Evolutionary conservation across 192 early-diverging fungal genomes (phyloP), one percentile per base, ranked within the genome.

Genomic region (Nowakowskiella sp.): DNA sequence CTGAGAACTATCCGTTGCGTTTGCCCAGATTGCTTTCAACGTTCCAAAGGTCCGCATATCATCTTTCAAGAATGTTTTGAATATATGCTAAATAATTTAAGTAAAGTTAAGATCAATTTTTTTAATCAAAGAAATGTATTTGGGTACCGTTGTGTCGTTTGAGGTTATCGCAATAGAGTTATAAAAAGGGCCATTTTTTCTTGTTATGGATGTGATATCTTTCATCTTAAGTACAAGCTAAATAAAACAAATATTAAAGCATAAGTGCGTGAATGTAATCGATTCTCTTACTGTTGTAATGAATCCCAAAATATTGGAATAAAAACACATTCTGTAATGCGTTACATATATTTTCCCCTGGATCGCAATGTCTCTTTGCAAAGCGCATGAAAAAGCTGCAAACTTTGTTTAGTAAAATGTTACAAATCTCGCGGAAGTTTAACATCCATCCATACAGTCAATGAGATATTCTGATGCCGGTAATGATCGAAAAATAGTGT

Each of bases 281-380:
- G n/a, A 42, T 32, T 13, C 8, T 25, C 22, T 56, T 70, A 84
- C 71, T 23, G 73, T 70, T 34, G 66, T 78, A n/a, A 84, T 60
- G 49, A 80, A 77, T 0, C 76, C 73, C 59, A 84, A 70, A 27
- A 83, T 68, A 31, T 59, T 74, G 26, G 76, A 83, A 52, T 83
- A 73, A 44, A 84, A 84, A 52, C 81, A 84, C 5, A 84, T 33
- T 16, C 66, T 67, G 28, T 71, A 64, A 53, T 84, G 83, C 0
- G 81, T 83, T 5, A 84, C 23, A 49, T 71, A 84, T 32, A 71
- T 53, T 28, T 58, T 62, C 0, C 82, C 82, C 22, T 66, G 74
- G 10, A 79, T 59, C 21, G 51, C 51, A 28, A 71, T 67, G 6
- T 70, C 68, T 34, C 59, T 66, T 51, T 70, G 62, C 26, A 75